Base-by-base conservation (phyloP, 148 eudicot genomes). In the Silene uniflora region DNA sequence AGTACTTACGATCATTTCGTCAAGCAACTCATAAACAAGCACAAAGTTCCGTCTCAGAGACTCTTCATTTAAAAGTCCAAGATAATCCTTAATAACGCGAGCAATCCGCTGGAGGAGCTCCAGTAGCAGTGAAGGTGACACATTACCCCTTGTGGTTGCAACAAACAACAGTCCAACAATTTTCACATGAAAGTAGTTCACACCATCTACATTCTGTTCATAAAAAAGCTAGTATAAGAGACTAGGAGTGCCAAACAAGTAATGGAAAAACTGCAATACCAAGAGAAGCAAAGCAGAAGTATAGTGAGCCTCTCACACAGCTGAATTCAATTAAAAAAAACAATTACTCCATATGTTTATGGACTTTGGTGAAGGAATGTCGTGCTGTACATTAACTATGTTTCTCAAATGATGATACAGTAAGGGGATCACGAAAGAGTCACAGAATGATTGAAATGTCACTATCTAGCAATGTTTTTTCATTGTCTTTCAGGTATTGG, bases 171-270 rank as follows among this genome's bases (percentile, higher is more conserved):
- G 77, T 61, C 98, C 97, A 47, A 86, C 98, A 80, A 94, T 91
- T 86, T 94, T 94, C 87, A 94, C 96, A 76, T 91, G 98, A 82
- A 94, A 94, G 84, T 94, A 94, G 83, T 94, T 94, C 74, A 94
- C 98, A 60, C 98, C 97, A 73, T 90, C 97, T 46, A 90, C 85
- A 71, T 94, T 94, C 98, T 94, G 83, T 82, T 59, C 29, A 72
- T n/a, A 72, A 29, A 23, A 22, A 75, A 14, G 7, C 62, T 13
- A 63, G 49, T 22, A 66, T 70, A 44, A 71, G 42, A n/a, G n/a
- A n/a, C n/a, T n/a, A n/a, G n/a, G n/a, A 67, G 13, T 44, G 6
- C 23, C 9, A 8, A 19, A 78, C 6, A 66, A 14, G 18, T 17
- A 35, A 67, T 11, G 72, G 8, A 16, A 19, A 64, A 16, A 60